Percentiles rank a stretch among this genome's conserved stretches.
These are phyloP conservation scores for Penicillium sp. DNA, from an alignment of 2,329 filamentous ascomycete genomes.

Conservation along the genomic window DNA sequence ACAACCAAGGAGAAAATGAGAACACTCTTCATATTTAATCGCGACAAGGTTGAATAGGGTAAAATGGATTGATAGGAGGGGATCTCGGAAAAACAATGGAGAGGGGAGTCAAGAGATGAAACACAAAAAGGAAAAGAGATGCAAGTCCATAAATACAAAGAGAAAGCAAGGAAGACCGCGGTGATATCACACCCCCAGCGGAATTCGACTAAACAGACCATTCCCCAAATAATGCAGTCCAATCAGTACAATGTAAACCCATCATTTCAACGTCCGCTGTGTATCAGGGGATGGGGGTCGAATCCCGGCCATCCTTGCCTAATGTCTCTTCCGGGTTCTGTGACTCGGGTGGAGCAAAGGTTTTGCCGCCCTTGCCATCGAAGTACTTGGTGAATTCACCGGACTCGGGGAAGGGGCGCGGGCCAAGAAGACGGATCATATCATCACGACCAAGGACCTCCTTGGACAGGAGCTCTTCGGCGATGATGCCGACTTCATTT, in stretches of 20 bases:
- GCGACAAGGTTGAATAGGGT: slow-evolving; percentile 15
- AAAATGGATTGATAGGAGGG: slow-evolving; percentile 12
- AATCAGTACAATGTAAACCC: slow-evolving; percentile 15
- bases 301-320: slow-evolving; percentile 34
- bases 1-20: slow-evolving; percentile 29
- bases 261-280: slow-evolving; percentile 9
- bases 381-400: slow-evolving; percentile 97
- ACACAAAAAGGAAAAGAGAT: slow-evolving; percentile 12
- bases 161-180: slow-evolving; percentile 21
- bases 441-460: slow-evolving; percentile 89
- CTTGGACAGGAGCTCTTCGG: slow-evolving; percentile 86
- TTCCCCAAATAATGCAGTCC: slow-evolving; percentile 23
- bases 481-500: slow-evolving; percentile 78
- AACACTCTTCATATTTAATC: slow-evolving; percentile 26
- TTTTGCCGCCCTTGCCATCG: slow-evolving; percentile 47
- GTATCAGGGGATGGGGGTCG: slow-evolving; percentile 29
- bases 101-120: slow-evolving; percentile 16
- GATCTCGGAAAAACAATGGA: slow-evolving; percentile 14
- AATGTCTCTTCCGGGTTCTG: slow-evolving; percentile 42
- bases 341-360: slow-evolving; percentile 49
- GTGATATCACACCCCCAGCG: slow-evolving; percentile 22
- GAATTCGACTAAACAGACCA: slow-evolving; percentile 11
- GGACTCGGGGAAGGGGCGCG: slow-evolving; percentile 73
- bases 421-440: slow-evolving; percentile 80
- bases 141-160: slow-evolving; percentile 24